phyloP scores from a whole-genome alignment of 2,329 filamentous ascomycete species.

The Fusarium anguioides region DNA sequence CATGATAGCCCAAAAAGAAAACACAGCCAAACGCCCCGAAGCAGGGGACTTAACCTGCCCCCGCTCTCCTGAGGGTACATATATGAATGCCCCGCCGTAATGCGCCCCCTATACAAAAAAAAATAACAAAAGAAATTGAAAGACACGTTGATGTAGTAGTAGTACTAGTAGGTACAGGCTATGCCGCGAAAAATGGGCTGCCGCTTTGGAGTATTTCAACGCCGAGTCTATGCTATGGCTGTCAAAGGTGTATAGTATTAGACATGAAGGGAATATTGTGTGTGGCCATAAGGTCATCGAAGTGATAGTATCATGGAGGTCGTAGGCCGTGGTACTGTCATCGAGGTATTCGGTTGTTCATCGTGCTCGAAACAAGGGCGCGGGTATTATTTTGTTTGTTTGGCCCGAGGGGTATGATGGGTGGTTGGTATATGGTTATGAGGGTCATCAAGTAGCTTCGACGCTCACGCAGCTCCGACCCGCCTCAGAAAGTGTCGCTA shows the following conservation, averaged over 20 bases:
- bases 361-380: conserved; percentile 33
- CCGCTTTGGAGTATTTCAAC: conserved; percentile 43
- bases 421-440: conserved; percentile 1
- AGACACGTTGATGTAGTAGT: conserved; percentile 42
- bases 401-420: neutral
- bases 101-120: conserved; percentile 46
- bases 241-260: conserved; percentile 44
- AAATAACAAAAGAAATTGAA: conserved; percentile 39
- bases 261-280: conserved; percentile 43
- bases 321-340: conserved; percentile 41
- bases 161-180: conserved; percentile 47
- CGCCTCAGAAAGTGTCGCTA: conserved; percentile 28
- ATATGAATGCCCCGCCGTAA: conserved; percentile 29
- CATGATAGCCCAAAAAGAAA: conserved; percentile 43
- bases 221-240: conserved; percentile 51
- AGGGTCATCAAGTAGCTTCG: conserved; percentile 6
- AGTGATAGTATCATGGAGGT: conserved; percentile 43
- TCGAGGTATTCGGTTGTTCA: conserved; percentile 40
- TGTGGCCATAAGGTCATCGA: conserved; percentile 42
- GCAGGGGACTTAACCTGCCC: conserved; percentile 35
- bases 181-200: conserved; percentile 28
- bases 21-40: conserved; percentile 43
- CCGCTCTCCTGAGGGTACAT: conserved; percentile 39
- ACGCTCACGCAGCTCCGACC: conserved; percentile 9
- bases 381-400: conserved; percentile 20